A percentile compares a stretch with the other conserved stretches of the same genome.
phyloP scores from a whole-genome alignment of 2,329 filamentous ascomycete species.

The Claviceps cyperi region DNA sequence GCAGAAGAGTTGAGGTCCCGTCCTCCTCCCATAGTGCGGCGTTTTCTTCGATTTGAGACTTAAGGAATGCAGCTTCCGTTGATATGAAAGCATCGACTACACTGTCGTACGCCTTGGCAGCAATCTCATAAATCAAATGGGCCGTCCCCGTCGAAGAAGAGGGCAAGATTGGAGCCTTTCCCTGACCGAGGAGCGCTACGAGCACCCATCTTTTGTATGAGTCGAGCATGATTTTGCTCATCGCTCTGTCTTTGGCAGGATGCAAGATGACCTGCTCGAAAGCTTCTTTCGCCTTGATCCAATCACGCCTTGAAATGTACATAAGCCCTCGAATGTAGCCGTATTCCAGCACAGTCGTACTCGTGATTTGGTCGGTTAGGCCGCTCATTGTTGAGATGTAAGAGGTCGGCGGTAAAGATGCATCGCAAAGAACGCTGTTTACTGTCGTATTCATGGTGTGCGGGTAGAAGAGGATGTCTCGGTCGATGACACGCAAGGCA shows the following conservation, averaged over 20 bases:
- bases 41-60: slow-evolving; percentile 47
- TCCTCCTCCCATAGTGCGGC: slow-evolving; percentile 50
- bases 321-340: slow-evolving; percentile 50
- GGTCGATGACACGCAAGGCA: slow-evolving; percentile 47
- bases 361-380: slow-evolving; percentile 39
- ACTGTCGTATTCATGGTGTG: slow-evolving; percentile 23
- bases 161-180: slow-evolving; percentile 41
- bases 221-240: slow-evolving; percentile 70
- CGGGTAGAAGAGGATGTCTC: slow-evolving; percentile 52
- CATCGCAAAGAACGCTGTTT: slow-evolving; percentile 30
- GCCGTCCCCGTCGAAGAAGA: slow-evolving; percentile 37
- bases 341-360: slow-evolving; percentile 48
- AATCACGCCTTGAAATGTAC: slow-evolving; percentile 45
- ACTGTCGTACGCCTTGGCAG: slow-evolving; percentile 56
- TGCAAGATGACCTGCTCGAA: slow-evolving; percentile 53
- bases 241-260: slow-evolving; percentile 45
- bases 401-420: slow-evolving; percentile 27
- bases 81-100: slow-evolving; percentile 56
- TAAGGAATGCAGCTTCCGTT: slow-evolving; percentile 38
- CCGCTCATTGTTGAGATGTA: slow-evolving; percentile 47
- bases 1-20: slow-evolving; percentile 56
- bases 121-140: slow-evolving; percentile 38
- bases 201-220: slow-evolving; percentile 88
- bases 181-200: slow-evolving; percentile 55
- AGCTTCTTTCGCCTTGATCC: slow-evolving; percentile 46